Conservation (phyloP, 305 asterid genomes). For the Solanum aculeatissimum region DNA sequence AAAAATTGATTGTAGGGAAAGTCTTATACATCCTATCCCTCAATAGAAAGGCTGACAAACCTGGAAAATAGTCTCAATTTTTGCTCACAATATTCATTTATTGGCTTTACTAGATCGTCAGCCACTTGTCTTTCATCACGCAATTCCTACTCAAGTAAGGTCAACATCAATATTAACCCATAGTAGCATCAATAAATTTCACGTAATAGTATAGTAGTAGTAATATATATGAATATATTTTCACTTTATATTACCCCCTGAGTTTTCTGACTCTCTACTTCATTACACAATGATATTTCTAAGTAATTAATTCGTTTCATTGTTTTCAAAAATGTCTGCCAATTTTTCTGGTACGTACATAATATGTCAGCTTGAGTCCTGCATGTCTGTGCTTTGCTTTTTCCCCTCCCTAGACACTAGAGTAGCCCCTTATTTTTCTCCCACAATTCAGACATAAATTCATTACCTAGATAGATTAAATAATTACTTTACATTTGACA, state of each 20-base stretch:
- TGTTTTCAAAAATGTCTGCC: not conserved
- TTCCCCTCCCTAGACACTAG: not conserved
- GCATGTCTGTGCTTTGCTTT: constrained; percentile 9
- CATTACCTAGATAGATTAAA: not conserved
- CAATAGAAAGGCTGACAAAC: constrained; percentile 34
- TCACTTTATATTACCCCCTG: not conserved
- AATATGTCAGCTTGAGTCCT: constrained; percentile 33
- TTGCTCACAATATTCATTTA: constrained; percentile 17
- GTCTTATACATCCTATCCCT: not conserved
- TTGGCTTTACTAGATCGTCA: not conserved
- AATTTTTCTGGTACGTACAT: not conserved
- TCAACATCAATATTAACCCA: constrained; percentile 17
- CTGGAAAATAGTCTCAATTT: constrained; percentile 20
- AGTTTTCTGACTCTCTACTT: not conserved
- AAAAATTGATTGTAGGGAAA: not conserved
- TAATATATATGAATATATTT: not conserved
- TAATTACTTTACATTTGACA: not conserved
- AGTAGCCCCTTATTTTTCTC: not conserved
- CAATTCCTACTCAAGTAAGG: constrained; percentile 7
- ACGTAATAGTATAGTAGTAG: not conserved
- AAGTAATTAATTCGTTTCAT: not conserved
- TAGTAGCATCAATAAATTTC: constrained; percentile 3
- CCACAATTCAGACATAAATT: not conserved
- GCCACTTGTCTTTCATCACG: not conserved
- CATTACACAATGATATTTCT: constrained; percentile 14